Evolutionary conservation across 805 yeast genomes (phyloP).

Genomic region (Wickerhamiella bombiphila): DNA sequence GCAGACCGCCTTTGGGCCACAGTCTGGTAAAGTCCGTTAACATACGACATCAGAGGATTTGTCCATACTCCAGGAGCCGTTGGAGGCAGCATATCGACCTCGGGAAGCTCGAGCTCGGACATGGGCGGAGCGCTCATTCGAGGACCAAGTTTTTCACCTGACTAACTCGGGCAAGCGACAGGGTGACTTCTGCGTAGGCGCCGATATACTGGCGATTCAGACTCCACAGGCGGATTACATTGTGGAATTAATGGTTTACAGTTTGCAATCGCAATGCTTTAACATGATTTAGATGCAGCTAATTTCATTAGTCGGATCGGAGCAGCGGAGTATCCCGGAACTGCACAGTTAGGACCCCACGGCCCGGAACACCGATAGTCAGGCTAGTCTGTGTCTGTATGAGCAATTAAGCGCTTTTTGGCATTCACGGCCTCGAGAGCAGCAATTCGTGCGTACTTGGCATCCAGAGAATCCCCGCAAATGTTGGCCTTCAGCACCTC

Average conservation of each 20-base stretch:
- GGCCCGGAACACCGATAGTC: too few relatives aligned
- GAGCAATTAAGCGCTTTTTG: constrained; percentile 12
- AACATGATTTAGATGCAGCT: too few relatives aligned
- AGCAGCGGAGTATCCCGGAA: too few relatives aligned
- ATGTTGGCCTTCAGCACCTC: constrained; percentile 11
- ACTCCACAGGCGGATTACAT: too few relatives aligned
- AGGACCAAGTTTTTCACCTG: background rate
- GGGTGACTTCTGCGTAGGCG: too few relatives aligned
- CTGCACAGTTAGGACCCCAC: too few relatives aligned
- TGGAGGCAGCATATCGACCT: constrained; percentile 12
- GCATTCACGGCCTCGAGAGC: constrained; percentile 11
- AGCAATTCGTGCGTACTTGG: constrained; percentile 10
- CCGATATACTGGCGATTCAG: too few relatives aligned
- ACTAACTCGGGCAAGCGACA: background rate
- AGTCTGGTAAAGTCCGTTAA: constrained; percentile 10
- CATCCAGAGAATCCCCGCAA: constrained; percentile 11
- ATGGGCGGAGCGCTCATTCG: background rate
- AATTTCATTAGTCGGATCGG: too few relatives aligned
- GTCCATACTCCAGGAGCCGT: constrained; percentile 16
- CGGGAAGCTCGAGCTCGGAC: constrained; percentile 8
- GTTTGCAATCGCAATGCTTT: too few relatives aligned
- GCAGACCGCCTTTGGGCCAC: constrained; percentile 57
- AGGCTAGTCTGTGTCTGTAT: background rate
- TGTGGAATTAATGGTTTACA: too few relatives aligned
- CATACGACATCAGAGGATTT: constrained; percentile 13